Conservation (phyloP, 192 early-diverging fungal species). For the Coemansia sp. region DNA sequence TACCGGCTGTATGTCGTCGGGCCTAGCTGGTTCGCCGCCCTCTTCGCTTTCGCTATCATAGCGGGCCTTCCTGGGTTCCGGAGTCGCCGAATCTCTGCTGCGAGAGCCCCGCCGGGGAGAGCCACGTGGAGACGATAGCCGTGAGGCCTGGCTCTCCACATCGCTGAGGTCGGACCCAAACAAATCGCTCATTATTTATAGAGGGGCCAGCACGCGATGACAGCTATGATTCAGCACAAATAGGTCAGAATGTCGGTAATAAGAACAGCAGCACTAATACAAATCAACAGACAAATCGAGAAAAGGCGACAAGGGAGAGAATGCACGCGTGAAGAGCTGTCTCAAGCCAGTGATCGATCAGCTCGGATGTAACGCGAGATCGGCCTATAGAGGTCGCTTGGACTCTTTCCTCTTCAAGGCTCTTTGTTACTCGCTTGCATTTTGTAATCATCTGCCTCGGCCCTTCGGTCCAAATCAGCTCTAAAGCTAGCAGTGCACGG, state of each 20-base stretch:
- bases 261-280: neutral
- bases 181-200: slow-evolving; percentile 40
- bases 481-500: neutral
- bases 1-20: neutral
- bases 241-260: neutral
- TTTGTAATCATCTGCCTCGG: slow-evolving; percentile 10
- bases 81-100: slow-evolving; percentile 19
- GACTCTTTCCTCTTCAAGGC: neutral
- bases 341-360: no score
- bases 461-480: neutral
- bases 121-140: slow-evolving; percentile 4
- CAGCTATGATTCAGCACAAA: neutral
- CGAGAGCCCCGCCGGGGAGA: neutral
- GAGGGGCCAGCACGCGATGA: neutral
- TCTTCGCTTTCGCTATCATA: slow-evolving; percentile 33
- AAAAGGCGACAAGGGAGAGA: neutral
- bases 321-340: neutral
- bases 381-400: neutral
- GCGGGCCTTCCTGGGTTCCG: slow-evolving; percentile 18
- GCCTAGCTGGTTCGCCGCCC: neutral
- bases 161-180: slow-evolving; percentile 52
- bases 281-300: neutral
- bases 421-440: neutral
- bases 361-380: neutral
- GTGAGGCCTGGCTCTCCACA: slow-evolving; percentile 9